These are phyloP conservation scores for Venturiaceae sp. DNA, from an alignment of 2,329 filamentous ascomycete species.

Conservation along the genomic window DNA sequence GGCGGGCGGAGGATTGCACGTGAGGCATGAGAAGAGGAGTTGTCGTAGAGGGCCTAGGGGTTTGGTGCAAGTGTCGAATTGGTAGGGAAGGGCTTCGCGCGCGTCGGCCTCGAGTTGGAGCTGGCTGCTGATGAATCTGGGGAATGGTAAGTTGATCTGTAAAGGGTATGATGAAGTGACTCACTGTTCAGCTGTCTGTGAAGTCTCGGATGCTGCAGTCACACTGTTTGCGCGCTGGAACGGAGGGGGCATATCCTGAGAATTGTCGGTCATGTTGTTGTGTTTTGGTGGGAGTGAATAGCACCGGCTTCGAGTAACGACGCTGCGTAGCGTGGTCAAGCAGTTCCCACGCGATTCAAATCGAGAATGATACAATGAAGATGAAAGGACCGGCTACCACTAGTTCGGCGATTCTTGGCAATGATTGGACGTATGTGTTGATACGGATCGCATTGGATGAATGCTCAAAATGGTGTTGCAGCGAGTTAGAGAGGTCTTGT, in stretches of 20 bases:
- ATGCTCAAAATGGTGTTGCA: too few relatives aligned
- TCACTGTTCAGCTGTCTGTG: conserved; percentile 44
- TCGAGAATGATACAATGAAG: too few relatives aligned
- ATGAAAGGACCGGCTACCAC: too few relatives aligned
- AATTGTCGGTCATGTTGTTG: background rate
- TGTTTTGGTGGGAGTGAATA: background rate
- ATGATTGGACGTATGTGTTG: too few relatives aligned
- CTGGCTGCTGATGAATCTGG: conserved; percentile 73
- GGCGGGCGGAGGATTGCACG: conserved; percentile 74
- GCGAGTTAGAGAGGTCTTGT: too few relatives aligned
- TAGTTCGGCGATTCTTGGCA: too few relatives aligned
- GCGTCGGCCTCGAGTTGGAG: conserved; percentile 90
- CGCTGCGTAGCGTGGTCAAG: too few relatives aligned
- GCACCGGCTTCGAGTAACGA: background rate
- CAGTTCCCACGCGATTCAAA: background rate
- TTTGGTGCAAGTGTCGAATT: conserved; percentile 88
- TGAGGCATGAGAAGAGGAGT: conserved; percentile 83
- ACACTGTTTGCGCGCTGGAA: conserved; percentile 23
- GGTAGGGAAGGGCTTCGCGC: conserved; percentile 73
- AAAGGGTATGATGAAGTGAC: conserved; percentile 8
- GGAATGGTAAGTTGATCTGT: background rate
- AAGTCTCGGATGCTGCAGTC: conserved; percentile 38
- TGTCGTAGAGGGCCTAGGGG: conserved; percentile 83
- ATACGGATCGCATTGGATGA: too few relatives aligned
- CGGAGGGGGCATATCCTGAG: background rate